Base-by-base conservation (phyloP, 441 rosid genomes). In the Heliophila coronopifolia region DNA sequence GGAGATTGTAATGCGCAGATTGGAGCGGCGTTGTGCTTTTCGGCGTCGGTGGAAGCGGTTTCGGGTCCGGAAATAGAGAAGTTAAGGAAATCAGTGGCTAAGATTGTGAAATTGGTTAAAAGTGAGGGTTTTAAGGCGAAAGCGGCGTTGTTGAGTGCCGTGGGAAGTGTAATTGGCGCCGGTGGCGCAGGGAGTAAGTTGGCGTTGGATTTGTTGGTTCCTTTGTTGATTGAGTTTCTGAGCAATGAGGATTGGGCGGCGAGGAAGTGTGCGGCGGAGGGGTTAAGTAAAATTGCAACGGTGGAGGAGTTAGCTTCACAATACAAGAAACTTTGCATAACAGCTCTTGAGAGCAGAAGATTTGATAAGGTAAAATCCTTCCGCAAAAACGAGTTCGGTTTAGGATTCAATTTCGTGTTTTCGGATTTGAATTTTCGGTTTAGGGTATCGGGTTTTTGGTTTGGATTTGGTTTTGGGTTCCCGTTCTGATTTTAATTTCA, bases 301-400 rank as follows among this genome's bases (percentile, higher is more conserved):
- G 77, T 30, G 37, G 94, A 86, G 40, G 79, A 81, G 9, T 48
- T 83, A 43, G 94, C 91, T 0, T 50, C 54, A 14, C 75, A 73
- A 37, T 76, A 77, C 54, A 79, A 71, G 68, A 64, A 58, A 17
- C 45, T 61, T 11, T 83, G 80, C 53, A 52, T 77, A 63, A 54
- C 42, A 28, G 76, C 81, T 67, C 69, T 90, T 17, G 87, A 76
- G 63, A 74, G 49, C 48, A 79, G 83, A 73, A 73, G 89, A 61
- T 90, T 86, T 75, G 97, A 90, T 68, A 90, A 90, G 89, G 97
- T 90, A 69, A 37, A 13, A 17, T n/a, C n/a, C n/a, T n/a, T n/a
- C n/a, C n/a, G n/a, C n/a, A 32, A n/a, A n/a, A n/a, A n/a, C n/a
- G n/a, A n/a, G n/a, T n/a, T n/a, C n/a, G n/a, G n/a, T n/a, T n/a